Base-by-base conservation (phyloP, 2,329 filamentous ascomycete species). In the Blastomyces silverae region DNA sequence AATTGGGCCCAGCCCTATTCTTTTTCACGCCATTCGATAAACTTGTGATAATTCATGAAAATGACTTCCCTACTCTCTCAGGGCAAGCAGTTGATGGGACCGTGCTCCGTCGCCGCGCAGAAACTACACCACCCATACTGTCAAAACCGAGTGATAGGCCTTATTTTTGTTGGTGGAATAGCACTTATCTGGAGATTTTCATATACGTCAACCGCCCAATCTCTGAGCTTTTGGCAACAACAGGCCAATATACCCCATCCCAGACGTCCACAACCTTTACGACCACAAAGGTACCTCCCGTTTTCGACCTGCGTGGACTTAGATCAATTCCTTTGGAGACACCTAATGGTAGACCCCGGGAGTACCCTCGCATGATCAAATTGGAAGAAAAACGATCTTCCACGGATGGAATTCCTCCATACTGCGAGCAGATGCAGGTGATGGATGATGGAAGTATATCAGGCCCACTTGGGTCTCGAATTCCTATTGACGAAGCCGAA, bases 141-240 rank as follows among this genome's bases (percentile, higher is more conserved):
- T 72, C 78, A 13, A 72, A 78, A 64, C 79, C 81, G n/a, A 84
- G 84, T 10, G 84, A 88, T 46, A 81, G 80, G 65, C 86, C 87
- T 2, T 90, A 87, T 87, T 87, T 85, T 70, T 90, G 87, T 73
- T 84, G 83, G 72, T 90, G 86, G 86, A 89, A 89, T 71, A 78
- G 80, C 17, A 89, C 87, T 0, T 80, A 85, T 63, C 79, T 89
- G 61, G 87, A 89, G 73, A 83, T 84, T 48, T 89, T 88, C 74
- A 81, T 90, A 58, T 90, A 88, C 70, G 78, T 85, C 63, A 81
- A 84, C 63, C 53, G 58, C 58, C 50, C 15, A 60, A 46, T 31
- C 58, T 37, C 57, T 64, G 22, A 62, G 7, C 13, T 50, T 15
- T 22, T 63, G 22, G 62, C 22, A 15, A 39, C 61, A 46, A 58